Evolutionary conservation across 352 stramenopile genomes (phyloP).

Genomic region (Pythium coloratum): DNA sequence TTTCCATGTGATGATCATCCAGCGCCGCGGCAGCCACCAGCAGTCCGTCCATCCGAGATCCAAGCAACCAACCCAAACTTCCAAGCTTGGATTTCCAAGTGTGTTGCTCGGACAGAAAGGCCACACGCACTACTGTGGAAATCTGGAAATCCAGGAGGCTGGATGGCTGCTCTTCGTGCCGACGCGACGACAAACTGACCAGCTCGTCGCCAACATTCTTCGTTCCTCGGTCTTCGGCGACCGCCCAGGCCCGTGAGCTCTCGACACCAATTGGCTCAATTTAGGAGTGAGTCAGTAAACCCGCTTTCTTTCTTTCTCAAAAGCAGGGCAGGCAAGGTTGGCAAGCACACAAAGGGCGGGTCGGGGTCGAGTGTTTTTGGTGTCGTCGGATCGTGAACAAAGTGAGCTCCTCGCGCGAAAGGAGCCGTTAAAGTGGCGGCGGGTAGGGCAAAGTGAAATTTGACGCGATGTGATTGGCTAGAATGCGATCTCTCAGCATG

Average conservation of each 20-base stretch:
- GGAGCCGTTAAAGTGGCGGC: constrained; percentile 6
- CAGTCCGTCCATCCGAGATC: neutral
- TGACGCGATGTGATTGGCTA: constrained; percentile 14
- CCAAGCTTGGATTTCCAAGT: too few species aligned
- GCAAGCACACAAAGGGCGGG: too few species aligned
- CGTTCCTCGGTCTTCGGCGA: neutral
- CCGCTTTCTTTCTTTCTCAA: neutral
- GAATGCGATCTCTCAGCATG: constrained; percentile 9
- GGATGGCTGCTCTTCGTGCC: constrained; percentile 4
- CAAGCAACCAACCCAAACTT: neutral
- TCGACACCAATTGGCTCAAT: neutral
- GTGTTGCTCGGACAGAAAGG: neutral
- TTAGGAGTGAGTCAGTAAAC: neutral
- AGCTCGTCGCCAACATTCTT: neutral
- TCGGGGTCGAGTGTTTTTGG: neutral
- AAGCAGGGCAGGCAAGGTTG: too few species aligned
- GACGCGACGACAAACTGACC: constrained; percentile 4
- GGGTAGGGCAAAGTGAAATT: neutral
- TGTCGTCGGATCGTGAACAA: constrained; percentile 2
- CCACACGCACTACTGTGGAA: neutral
- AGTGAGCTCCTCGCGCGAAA: constrained; percentile 12
- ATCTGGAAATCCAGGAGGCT: neutral
- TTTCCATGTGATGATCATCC: neutral
- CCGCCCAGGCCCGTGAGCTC: too few species aligned
- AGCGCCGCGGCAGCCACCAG: neutral